Base-by-base conservation (phyloP, 352 stramenopile genomes). In the Globisporangium paroecandrum region DNA sequence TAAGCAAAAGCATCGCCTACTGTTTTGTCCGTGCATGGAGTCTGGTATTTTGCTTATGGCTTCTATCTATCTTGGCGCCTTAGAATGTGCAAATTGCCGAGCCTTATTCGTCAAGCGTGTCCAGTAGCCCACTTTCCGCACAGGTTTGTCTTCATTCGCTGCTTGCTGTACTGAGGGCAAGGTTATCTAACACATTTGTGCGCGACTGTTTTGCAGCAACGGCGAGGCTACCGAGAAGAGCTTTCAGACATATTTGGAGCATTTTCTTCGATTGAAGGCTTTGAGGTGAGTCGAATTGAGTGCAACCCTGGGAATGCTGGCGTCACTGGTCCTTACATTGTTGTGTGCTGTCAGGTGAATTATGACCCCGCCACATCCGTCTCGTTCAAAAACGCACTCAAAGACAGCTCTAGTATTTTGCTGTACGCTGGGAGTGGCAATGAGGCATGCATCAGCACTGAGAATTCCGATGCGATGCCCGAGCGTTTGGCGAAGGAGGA, bases 141-240 rank as follows among this genome's bases (percentile, higher is more conserved):
- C 65, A 65, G 65, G 65, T 70, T 43, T 7, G 32, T 59, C 47
- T n/a, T 1, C 29, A 24, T 18, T 5, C 4, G 15, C 18, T 22
- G 4, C 6, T 27, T 25, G 24, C 15, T 25, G 18, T 22, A 59
- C 15, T 43, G 54, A 12, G 5, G 43, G 43, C 43, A 20, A 38
- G 54, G 3, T 22, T n/a, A 18, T 36, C 0, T 41, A 32, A 60
- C 56, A 20, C 1, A 22, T 2, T 34, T 43, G 10, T n/a, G 18
- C 27, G 43, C 22, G 43, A 51, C 43, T 65, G 12, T 41, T 70
- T 70, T 7, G 34, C 41, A 65, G 62, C 67, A 53, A 27, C 36
- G 63, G 0, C 61, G 75, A 27, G 74, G 82, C 36, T 85, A 79
- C 29, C 69, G 69, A 36, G 82, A 89, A 63, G 79, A 88, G 43